A percentile compares a stretch with the other conserved stretches of the same genome.
These are phyloP conservation scores for Backusella mclennaniae DNA, from an alignment of 192 early-diverging fungal species.

Conservation along the genomic window DNA sequence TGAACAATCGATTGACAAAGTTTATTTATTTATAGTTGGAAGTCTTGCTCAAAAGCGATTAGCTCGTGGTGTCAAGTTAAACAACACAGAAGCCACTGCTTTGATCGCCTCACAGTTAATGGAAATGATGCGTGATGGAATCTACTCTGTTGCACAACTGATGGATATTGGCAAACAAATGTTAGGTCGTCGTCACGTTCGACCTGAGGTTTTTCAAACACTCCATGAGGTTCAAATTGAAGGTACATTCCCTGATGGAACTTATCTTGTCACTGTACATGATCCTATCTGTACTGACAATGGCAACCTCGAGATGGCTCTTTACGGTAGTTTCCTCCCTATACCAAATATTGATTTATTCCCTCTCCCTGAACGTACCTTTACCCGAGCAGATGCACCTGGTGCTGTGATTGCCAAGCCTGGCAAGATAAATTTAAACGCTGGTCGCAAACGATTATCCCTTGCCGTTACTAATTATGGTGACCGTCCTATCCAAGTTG, in stretches of 20 bases:
- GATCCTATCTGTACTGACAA: constrained; percentile 83
- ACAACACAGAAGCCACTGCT: constrained; percentile 83
- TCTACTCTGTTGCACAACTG: constrained; percentile 80
- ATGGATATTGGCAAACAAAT: constrained; percentile 86
- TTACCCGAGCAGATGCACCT: constrained; percentile 37
- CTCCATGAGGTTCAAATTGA: constrained; percentile 88
- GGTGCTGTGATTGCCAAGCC: constrained; percentile 69
- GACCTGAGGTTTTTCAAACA: constrained; percentile 64
- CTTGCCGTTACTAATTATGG: constrained; percentile 89
- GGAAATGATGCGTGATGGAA: constrained; percentile 90
- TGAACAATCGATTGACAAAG: background rate
- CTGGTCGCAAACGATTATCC: constrained; percentile 63
- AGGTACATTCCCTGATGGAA: constrained; percentile 91
- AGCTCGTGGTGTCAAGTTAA: constrained; percentile 85
- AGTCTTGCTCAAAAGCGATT: constrained; percentile 87
- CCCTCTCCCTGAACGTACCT: constrained; percentile 41
- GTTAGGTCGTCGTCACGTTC: constrained; percentile 84
- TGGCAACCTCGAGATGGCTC: constrained; percentile 79
- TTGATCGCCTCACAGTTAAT: constrained; percentile 85
- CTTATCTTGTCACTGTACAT: constrained; percentile 92
- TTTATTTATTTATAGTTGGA: constrained; percentile 52
- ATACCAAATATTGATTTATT: constrained; percentile 58
- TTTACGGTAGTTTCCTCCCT: constrained; percentile 86
- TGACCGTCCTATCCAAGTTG: constrained; percentile 90
- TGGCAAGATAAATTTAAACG: constrained; percentile 75